Percentiles rank a stretch among this genome's conserved stretches.
Evolutionary conservation across 805 yeast genomes (phyloP).

Genomic region (Huiozyma sinensis): DNA sequence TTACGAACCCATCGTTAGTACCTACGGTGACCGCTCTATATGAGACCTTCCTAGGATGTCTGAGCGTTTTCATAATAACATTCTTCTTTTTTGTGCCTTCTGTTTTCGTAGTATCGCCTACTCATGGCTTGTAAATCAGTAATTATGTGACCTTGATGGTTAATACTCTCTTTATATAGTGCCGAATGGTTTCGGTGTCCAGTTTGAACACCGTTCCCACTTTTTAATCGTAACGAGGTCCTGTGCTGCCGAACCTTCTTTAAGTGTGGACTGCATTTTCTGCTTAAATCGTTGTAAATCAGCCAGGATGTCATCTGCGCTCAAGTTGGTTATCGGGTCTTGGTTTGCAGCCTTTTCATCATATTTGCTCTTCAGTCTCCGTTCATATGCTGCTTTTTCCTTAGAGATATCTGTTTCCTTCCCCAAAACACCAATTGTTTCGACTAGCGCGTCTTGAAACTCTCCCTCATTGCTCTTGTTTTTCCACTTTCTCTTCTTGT

Average conservation of each 20-base stretch:
- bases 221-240: not conserved
- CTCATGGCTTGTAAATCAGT: not conserved
- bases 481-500: conserved; percentile 13
- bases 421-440: not conserved
- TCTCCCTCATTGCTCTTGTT: conserved; percentile 4
- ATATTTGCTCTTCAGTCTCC: not conserved
- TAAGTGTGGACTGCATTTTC: conserved; percentile 6
- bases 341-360: not conserved
- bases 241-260: not conserved
- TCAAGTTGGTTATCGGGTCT: not conserved
- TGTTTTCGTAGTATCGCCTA: not conserved
- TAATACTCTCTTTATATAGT: conserved; percentile 13
- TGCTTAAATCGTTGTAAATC: conserved; percentile 26
- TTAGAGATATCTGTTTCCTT: not conserved
- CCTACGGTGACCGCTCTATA: conserved; percentile 75
- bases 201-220: conserved; percentile 17
- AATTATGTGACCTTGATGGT: not conserved
- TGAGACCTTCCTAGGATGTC: conserved; percentile 88
- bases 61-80: conserved; percentile 35
- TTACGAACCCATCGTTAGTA: conserved; percentile 63
- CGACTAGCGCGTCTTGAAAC: not conserved
- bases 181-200: conserved; percentile 53
- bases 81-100: conserved; percentile 5
- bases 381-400: conserved; percentile 1
- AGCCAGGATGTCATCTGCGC: conserved; percentile 15